phyloP scores from a whole-genome alignment of 2,329 filamentous ascomycete genomes.

The Clathrospora elynae region DNA sequence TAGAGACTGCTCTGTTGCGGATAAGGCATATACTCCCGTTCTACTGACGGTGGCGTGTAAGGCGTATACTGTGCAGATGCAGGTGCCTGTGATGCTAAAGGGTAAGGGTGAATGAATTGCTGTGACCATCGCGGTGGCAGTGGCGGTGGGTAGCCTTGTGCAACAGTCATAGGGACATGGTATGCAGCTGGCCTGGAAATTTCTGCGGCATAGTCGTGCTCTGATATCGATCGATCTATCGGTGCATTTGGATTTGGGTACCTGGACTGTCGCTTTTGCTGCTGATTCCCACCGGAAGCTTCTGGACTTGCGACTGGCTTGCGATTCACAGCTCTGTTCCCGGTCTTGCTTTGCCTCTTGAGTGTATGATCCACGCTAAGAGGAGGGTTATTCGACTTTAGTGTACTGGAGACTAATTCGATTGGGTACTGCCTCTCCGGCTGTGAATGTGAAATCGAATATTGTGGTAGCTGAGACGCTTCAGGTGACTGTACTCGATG shows the following conservation, averaged over 20 bases:
- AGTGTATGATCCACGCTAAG: constrained; percentile 12
- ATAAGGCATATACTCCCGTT: constrained; percentile 3
- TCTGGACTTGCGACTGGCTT: constrained; percentile 13
- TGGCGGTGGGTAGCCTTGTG: constrained; percentile 8
- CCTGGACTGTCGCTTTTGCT: constrained; percentile 14
- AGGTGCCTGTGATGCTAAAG: not conserved
- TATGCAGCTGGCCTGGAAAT: not conserved
- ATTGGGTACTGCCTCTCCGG: constrained; percentile 3
- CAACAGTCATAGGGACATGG: not conserved
- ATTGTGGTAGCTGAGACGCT: constrained; percentile 4
- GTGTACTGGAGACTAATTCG: not conserved
- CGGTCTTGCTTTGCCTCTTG: constrained; percentile 13
- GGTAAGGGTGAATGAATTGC: constrained; percentile 5
- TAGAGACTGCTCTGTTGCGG: constrained; percentile 18
- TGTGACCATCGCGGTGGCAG: constrained; percentile 4
- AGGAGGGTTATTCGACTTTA: constrained; percentile 5
- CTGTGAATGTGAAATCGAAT: not conserved
- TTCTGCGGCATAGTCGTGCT: constrained; percentile 9
- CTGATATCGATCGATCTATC: constrained; percentile 6
- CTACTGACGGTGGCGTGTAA: constrained; percentile 3
- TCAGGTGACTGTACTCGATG: constrained; percentile 5
- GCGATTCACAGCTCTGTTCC: constrained; percentile 9
- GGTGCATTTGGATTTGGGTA: constrained; percentile 2
- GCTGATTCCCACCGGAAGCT: constrained; percentile 11
- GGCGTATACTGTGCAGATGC: constrained; percentile 8